Conservation (phyloP, 805 yeast species). For the Kodamaea restingae region DNA sequence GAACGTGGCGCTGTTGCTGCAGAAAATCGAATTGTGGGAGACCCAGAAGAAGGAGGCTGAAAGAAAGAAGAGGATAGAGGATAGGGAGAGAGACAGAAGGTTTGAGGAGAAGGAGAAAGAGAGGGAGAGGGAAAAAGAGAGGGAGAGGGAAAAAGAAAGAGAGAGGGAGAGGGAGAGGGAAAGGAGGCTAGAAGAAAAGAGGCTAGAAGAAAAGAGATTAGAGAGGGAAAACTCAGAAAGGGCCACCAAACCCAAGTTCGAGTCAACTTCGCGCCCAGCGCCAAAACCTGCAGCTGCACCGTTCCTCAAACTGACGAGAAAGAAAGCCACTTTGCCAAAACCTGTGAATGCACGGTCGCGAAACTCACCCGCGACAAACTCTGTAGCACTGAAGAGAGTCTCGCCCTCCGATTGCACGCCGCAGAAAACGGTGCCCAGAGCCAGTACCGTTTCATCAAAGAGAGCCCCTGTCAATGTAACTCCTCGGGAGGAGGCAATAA, state of each 20-base stretch:
- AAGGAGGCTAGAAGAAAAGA: constrained; percentile 7
- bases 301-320: neutral
- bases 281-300: neutral
- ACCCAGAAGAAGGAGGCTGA: constrained; percentile 4
- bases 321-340: neutral
- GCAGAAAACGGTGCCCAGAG: neutral
- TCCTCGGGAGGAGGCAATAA: constrained; percentile 16
- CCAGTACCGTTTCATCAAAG: constrained; percentile 1
- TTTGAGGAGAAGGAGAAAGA: neutral
- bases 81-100: neutral
- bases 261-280: too few relatives aligned
- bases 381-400: too few relatives aligned
- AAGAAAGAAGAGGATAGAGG: constrained; percentile 2
- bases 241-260: too few relatives aligned
- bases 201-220: neutral
- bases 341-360: too few relatives aligned
- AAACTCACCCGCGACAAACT: neutral
- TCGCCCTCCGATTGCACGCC: too few relatives aligned
- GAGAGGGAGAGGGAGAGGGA: constrained; percentile 9
- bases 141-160: neutral
- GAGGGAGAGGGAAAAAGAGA: neutral
- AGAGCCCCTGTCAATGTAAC: constrained; percentile 3
- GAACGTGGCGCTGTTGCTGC: constrained; percentile 27
- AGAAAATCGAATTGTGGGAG: constrained; percentile 23
- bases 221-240: neutral